A percentile compares a stretch with the other conserved stretches of the same genome.
Conservation (phyloP, 75 land plant genomes). For the Ceratopteris richardii region DNA sequence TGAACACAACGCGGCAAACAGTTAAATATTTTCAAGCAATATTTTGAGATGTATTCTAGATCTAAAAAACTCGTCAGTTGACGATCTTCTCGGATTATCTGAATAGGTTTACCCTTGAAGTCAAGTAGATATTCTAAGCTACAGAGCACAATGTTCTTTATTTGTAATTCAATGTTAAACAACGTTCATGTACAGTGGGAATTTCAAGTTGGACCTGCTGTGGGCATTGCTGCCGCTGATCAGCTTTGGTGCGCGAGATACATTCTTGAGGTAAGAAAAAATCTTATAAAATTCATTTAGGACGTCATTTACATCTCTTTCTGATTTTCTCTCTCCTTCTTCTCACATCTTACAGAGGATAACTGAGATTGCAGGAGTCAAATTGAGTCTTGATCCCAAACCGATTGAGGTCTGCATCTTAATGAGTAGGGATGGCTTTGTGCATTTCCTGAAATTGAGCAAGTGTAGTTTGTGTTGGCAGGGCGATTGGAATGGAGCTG, state of each 20-base stretch:
- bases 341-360: conserved; percentile 75
- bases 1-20: no score
- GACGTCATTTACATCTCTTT: not conserved
- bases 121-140: no score
- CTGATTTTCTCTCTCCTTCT: not conserved
- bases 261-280: conserved; percentile 44
- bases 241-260: conserved; percentile 54
- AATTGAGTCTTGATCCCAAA: conserved; percentile 64
- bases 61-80: no score
- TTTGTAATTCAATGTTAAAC: no score
- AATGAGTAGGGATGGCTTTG: no score
- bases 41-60: no score
- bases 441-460: no score
- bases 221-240: conserved; percentile 58
- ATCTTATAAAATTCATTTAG: not conserved
- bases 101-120: no score
- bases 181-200: conserved; percentile 53
- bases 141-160: no score
- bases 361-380: conserved; percentile 64
- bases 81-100: no score
- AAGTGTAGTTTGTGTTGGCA: conserved; percentile 11
- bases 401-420: conserved; percentile 33
- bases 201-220: conserved; percentile 73
- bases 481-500: conserved; percentile 93
- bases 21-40: no score